Percentiles rank a stretch among this genome's conserved stretches.
These are phyloP conservation scores for Torulaspora microellipsoides DNA, from an alignment of 805 yeast species.

Conservation along the genomic window DNA sequence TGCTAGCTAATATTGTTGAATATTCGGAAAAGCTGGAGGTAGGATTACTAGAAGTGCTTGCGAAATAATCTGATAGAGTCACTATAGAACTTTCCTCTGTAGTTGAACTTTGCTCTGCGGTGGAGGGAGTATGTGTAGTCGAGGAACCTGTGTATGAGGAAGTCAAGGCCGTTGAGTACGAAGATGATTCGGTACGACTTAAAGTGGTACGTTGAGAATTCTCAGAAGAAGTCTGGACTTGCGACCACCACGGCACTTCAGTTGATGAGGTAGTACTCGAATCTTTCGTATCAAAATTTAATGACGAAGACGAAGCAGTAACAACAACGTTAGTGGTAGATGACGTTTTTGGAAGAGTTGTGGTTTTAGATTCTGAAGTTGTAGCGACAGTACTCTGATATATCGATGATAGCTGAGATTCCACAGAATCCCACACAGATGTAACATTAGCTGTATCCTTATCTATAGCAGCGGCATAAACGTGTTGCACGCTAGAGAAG, in stretches of 20 bases:
- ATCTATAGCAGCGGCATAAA: constrained; percentile 1
- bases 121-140: too few species aligned
- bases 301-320: constrained; percentile 2
- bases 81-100: too few species aligned
- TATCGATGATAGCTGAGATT: too few species aligned
- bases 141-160: too few species aligned
- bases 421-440: too few species aligned
- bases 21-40: not conserved
- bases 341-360: not conserved
- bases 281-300: not conserved
- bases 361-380: not conserved
- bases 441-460: not conserved
- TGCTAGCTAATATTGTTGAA: not conserved
- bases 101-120: too few species aligned
- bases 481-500: not conserved
- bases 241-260: too few species aligned
- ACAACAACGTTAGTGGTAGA: constrained; percentile 2
- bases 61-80: not conserved
- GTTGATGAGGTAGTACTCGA: not conserved
- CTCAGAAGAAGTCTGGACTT: too few species aligned
- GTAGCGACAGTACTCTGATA: not conserved
- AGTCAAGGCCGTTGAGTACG: too few species aligned
- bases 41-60: not conserved
- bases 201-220: too few species aligned
- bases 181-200: too few species aligned